Evolutionary conservation across 441 rosid species (phyloP).

Genomic region (Pelargonium australe): DNA sequence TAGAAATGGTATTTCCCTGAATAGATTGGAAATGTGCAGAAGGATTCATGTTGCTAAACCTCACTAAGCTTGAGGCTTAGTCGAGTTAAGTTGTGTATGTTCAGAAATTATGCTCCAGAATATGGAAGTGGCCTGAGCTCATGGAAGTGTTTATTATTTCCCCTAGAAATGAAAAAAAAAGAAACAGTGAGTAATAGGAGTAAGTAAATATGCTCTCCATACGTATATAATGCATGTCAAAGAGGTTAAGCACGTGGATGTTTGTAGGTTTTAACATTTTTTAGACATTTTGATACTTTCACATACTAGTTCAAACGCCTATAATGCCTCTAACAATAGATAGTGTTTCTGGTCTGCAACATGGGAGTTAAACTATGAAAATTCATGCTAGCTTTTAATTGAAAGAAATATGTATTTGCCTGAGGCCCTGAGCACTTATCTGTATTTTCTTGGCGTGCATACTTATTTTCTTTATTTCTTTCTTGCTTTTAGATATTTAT

Average conservation of each 20-base stretch:
- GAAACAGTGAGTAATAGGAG: no score
- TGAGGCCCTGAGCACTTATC: not conserved
- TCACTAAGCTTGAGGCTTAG: not conserved
- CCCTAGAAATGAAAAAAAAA: not conserved
- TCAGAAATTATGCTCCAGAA: not conserved
- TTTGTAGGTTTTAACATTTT: not conserved
- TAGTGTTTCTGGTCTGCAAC: not conserved
- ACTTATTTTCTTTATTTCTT: not conserved
- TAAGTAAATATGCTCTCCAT: no score
- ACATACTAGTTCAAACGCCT: not conserved
- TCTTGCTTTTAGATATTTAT: not conserved
- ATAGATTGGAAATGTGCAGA: no score
- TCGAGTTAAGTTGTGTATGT: not conserved
- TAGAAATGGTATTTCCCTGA: not conserved
- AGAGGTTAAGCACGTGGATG: not conserved
- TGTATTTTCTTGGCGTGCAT: not conserved
- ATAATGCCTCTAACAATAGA: not conserved
- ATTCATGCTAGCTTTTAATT: not conserved
- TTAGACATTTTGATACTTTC: conserved; percentile 6
- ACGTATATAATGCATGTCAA: not conserved
- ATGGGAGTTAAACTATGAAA: not conserved
- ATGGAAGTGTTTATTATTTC: no score
- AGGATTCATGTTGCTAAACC: not conserved
- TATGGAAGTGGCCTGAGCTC: no score
- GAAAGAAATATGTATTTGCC: not conserved